These are phyloP conservation scores for Ulota crispa DNA, from an alignment of 225 moss, liverwort and hornwort species.

Conservation along the genomic window DNA sequence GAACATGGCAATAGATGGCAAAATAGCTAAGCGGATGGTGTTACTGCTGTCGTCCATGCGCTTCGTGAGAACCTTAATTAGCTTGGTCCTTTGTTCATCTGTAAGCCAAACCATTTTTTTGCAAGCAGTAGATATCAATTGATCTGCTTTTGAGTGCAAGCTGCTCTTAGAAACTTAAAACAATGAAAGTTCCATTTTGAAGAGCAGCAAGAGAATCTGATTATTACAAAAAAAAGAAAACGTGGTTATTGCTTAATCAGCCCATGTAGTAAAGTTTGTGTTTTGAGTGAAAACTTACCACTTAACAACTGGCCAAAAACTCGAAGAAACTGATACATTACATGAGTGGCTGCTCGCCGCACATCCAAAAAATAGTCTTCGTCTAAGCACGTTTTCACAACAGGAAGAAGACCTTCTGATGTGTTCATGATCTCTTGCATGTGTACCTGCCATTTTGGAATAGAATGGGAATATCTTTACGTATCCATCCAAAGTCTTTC, in stretches of 20 bases:
- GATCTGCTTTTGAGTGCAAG: background rate
- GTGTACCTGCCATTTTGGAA: slow-evolving; percentile 38
- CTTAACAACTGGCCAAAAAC: slow-evolving; percentile 54
- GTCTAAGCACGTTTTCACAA: slow-evolving; percentile 75
- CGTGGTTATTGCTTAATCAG: background rate
- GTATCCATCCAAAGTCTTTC: background rate
- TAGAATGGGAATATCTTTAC: background rate
- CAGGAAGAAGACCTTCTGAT: slow-evolving; percentile 62
- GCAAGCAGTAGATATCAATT: background rate
- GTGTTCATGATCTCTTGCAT: slow-evolving; percentile 59
- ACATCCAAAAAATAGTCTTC: slow-evolving; percentile 95
- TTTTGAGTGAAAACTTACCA: slow-evolving; percentile 35
- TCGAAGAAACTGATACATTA: slow-evolving; percentile 78
- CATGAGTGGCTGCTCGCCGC: slow-evolving; percentile 81
- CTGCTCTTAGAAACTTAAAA: background rate
- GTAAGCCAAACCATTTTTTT: background rate
- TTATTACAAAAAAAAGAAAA: background rate
- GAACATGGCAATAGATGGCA: slow-evolving; percentile 76
- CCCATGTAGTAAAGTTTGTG: background rate
- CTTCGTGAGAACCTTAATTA: slow-evolving; percentile 71
- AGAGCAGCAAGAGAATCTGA: background rate
- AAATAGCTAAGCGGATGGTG: slow-evolving; percentile 73
- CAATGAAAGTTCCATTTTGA: background rate
- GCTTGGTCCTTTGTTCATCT: slow-evolving; percentile 59
- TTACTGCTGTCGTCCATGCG: slow-evolving; percentile 88